Base-by-base conservation (phyloP, 768 basidiomycete species). In the Phanerochaete carnosa region DNA sequence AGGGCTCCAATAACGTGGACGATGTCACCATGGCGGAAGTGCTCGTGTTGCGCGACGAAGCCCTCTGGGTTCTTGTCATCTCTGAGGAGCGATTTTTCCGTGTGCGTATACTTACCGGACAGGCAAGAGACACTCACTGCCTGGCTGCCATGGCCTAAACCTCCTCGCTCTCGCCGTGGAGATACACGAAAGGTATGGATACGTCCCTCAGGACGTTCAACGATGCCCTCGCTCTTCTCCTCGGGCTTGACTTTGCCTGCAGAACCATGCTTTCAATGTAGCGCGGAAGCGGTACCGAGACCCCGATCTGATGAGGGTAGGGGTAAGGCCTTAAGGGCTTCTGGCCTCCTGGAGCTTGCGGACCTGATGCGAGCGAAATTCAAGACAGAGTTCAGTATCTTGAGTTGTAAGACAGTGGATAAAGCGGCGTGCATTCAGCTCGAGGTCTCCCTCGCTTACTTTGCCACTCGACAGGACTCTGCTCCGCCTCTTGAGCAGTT, bases 281-380 rank as follows among this genome's bases (percentile, higher is more conserved):
- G 4, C 76, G 70, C 2, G 85, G 76, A 69, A 99, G 79, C 8
- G 92, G 93, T 62, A 75, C 79, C 59, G 88, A 79, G 23, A 98
- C 95, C 66, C 95, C 74, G 78, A 99, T 98, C 85, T 99, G 98
- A 87, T 99, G 97, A 7, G 97, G 97, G 79, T 98, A 99, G 1
- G 97, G 97, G 73, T 95, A 91, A 1, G 95, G 96, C 7, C 83
- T 74, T 72, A 90, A n/a, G n/a, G 96, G 7, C 83, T 74, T 72
- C 90, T 89, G 30, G 91, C 90, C 70, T 88, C 81, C 75, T 92
- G 89, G 63, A 99, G 84, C 66, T 87, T 85, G 64, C 87, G 83
- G 68, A 99, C 94, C 66, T 92, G 87, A 51, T 93, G 86, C 29
- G 90, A 93, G 66, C 97, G 90, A 66, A 94, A 77, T 70, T 98